A percentile compares a stretch with the other conserved stretches of the same genome.
These are phyloP conservation scores for Vicia faba DNA, from an alignment of 306 rosid genomes.

Conservation along the genomic window DNA sequence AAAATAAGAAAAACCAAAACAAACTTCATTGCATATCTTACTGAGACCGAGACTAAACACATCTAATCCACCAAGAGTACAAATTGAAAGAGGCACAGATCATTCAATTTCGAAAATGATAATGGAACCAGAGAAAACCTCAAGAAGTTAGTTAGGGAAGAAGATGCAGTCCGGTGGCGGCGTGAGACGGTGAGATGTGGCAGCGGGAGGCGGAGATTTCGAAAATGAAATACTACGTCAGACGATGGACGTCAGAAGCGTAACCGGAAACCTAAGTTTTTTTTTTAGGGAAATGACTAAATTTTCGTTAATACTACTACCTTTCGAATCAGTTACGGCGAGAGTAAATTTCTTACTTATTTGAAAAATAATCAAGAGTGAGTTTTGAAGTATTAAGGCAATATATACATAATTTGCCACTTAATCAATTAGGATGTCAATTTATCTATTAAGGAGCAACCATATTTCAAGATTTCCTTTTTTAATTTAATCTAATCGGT, in stretches of 20 bases:
- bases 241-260: conserved; percentile 1
- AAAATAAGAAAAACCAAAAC: background rate
- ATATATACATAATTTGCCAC: no score
- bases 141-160: background rate
- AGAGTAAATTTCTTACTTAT: no score
- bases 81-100: background rate
- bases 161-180: background rate
- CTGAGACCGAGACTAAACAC: background rate
- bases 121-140: conserved; percentile 3
- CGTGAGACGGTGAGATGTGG: conserved; percentile 15
- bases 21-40: background rate
- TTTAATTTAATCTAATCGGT: no score
- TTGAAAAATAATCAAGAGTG: no score
- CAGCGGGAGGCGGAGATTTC: background rate
- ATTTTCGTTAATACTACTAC: no score
- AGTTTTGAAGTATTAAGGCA: no score
- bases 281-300: no score
- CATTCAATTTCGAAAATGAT: no score
- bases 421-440: no score
- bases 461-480: no score
- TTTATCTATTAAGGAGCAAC: no score
- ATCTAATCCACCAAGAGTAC: background rate
- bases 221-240: background rate
- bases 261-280: conserved; percentile 3
- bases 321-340: no score